Evolutionary conservation across 1,139 yeast genomes (phyloP).

Genomic region (Trichomonascaceae sp.): DNA sequence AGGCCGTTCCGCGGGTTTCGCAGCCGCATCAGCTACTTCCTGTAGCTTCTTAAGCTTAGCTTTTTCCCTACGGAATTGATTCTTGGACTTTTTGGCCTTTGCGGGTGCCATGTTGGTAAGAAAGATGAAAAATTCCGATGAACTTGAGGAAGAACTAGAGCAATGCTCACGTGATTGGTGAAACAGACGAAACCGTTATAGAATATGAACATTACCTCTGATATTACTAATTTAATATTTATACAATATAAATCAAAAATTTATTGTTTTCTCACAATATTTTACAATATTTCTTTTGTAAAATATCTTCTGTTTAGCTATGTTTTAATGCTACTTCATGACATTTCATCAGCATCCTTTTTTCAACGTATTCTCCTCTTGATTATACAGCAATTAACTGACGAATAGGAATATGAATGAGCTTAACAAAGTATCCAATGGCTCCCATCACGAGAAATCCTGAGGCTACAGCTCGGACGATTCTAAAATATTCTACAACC

Average conservation of each 20-base stretch:
- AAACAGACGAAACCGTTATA: not conserved
- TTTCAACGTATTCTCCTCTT: not conserved
- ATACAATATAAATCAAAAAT: not conserved
- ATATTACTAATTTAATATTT: not conserved
- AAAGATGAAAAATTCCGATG: not conserved
- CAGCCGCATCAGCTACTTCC: conserved; percentile 1
- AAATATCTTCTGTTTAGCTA: not conserved
- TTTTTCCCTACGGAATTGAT: conserved; percentile 43
- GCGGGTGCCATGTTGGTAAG: not conserved
- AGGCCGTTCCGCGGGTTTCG: conserved; percentile 1
- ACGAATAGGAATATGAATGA: conserved; percentile 94
- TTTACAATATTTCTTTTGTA: not conserved
- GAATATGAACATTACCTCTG: not conserved
- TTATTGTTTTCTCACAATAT: not conserved
- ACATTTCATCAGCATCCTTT: not conserved
- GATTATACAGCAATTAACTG: conserved; percentile 77
- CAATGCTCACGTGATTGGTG: not conserved
- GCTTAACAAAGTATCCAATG: conserved; percentile 91
- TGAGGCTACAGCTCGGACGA: conserved; percentile 91
- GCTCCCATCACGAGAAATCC: conserved; percentile 98
- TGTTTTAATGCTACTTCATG: not conserved
- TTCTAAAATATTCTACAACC: conserved; percentile 65
- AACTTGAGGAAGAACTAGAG: not conserved
- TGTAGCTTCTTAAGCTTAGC: conserved; percentile 16
- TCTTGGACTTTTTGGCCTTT: conserved; percentile 27